A percentile compares a stretch with the other conserved stretches of the same genome.
Evolutionary conservation across 202 grass and related monocot genomes (phyloP).

Genomic region (Eragrostis tef): DNA sequence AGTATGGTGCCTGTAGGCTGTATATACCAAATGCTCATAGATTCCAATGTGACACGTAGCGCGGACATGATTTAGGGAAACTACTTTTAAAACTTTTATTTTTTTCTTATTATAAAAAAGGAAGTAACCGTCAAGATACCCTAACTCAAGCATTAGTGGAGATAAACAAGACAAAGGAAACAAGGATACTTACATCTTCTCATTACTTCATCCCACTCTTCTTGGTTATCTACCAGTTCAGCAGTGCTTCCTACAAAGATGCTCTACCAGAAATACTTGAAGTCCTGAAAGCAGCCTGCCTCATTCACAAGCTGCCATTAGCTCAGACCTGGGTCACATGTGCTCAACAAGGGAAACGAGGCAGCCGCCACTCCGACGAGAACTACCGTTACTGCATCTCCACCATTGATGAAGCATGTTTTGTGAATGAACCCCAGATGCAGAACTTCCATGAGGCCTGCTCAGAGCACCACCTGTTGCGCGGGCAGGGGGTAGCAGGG

Average conservation of each 20-base stretch:
- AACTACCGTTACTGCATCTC: slow-evolving; percentile 78
- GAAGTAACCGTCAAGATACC: neutral
- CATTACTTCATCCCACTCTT: slow-evolving; percentile 16
- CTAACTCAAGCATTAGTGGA: slow-evolving; percentile 29
- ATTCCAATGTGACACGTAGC: neutral
- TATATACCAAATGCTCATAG: slow-evolving; percentile 1
- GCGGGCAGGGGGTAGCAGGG: slow-evolving; percentile 68
- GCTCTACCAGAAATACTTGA: slow-evolving; percentile 86
- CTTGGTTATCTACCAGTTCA: slow-evolving; percentile 46
- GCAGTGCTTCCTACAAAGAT: slow-evolving; percentile 78
- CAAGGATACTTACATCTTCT: slow-evolving; percentile 41
- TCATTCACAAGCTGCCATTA: slow-evolving; percentile 77
- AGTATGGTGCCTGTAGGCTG: neutral
- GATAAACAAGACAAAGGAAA: slow-evolving; percentile 41
- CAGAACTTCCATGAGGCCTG: slow-evolving; percentile 69
- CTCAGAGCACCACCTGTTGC: slow-evolving; percentile 85
- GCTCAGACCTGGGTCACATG: slow-evolving; percentile 93
- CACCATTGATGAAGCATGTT: slow-evolving; percentile 67
- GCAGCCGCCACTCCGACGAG: slow-evolving; percentile 83
- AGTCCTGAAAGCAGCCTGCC: slow-evolving; percentile 72
- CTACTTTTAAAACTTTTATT: slow-evolving; percentile 8
- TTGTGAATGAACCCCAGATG: slow-evolving; percentile 69
- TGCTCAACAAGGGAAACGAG: slow-evolving; percentile 80
- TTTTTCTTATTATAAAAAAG: neutral
- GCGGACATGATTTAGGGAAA: slow-evolving; percentile 2